These are phyloP conservation scores for Mortierella hygrophila DNA, from an alignment of 192 early-diverging fungal genomes.

Conservation along the genomic window DNA sequence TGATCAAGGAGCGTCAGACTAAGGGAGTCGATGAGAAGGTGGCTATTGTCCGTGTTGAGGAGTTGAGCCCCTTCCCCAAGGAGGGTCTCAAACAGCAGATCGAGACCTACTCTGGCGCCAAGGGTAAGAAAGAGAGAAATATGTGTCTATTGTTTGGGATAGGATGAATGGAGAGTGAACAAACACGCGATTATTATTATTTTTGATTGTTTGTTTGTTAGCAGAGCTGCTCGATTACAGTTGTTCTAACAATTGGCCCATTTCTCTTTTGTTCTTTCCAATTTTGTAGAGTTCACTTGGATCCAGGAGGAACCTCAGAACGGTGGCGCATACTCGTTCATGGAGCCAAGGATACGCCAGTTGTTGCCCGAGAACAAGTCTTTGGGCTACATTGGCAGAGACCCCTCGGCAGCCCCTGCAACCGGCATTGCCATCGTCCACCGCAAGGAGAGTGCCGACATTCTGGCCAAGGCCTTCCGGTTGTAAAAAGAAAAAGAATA, in stretches of 20 bases:
- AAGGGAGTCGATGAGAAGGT: slow-evolving; percentile 70
- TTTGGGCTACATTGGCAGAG: slow-evolving; percentile 81
- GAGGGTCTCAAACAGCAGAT: slow-evolving; percentile 75
- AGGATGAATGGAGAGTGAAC: not conserved
- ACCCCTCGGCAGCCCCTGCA: slow-evolving; percentile 82
- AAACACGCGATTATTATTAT: not conserved
- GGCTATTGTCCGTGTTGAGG: slow-evolving; percentile 91
- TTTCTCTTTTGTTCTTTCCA: not conserved
- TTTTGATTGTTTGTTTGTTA: not conserved
- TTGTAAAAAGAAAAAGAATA: slow-evolving; percentile 20
- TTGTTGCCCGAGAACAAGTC: slow-evolving; percentile 68
- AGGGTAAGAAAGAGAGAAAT: slow-evolving; percentile 55
- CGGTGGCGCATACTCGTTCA: slow-evolving; percentile 89
- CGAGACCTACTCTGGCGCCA: slow-evolving; percentile 69
- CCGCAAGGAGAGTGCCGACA: slow-evolving; percentile 74
- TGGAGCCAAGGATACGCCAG: slow-evolving; percentile 86
- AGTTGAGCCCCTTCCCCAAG: slow-evolving; percentile 92
- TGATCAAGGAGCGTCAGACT: slow-evolving; percentile 81
- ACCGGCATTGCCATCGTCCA: slow-evolving; percentile 79
- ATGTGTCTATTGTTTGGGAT: slow-evolving; percentile 53
- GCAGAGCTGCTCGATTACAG: not conserved
- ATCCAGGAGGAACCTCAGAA: slow-evolving; percentile 97
- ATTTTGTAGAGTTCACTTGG: slow-evolving; percentile 72
- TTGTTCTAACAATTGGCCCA: not conserved
- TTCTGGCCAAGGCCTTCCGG: slow-evolving; percentile 66